These are phyloP conservation scores for Glycyrrhiza uralensis DNA, from an alignment of 306 rosid species.

Conservation along the genomic window DNA sequence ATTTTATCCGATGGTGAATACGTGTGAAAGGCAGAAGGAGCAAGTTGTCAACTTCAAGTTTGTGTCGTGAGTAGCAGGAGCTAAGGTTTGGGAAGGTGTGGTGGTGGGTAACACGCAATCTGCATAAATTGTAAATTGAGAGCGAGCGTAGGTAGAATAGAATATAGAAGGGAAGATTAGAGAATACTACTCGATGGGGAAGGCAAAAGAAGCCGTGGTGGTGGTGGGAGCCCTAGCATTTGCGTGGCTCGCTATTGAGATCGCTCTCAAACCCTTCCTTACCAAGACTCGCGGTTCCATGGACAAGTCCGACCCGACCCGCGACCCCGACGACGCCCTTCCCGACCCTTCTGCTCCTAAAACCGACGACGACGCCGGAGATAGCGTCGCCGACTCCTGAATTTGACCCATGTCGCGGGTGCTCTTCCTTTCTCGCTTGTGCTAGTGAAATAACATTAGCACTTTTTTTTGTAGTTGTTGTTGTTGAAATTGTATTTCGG, in stretches of 20 bases:
- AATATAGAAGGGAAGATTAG: neutral
- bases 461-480: no score
- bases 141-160: neutral
- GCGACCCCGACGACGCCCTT: conserved; percentile 61
- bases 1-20: no score
- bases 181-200: conserved; percentile 38
- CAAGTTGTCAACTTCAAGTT: neutral
- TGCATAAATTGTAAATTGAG: neutral
- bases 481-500: neutral
- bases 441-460: neutral
- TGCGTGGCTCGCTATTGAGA: conserved; percentile 75
- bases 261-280: conserved; percentile 77
- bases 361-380: neutral
- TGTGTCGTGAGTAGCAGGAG: neutral
- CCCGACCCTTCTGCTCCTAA: neutral
- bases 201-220: conserved; percentile 61
- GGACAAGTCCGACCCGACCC: conserved; percentile 71
- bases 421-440: neutral
- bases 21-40: neutral
- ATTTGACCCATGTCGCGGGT: neutral
- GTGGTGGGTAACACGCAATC: conserved; percentile 8
- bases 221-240: conserved; percentile 75
- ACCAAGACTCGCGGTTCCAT: conserved; percentile 53
- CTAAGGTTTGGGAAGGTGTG: conserved; percentile 9
- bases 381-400: conserved; percentile 4